Evolutionary conservation across 345 rosid species (phyloP), one percentile per base, ranked within the genome.

Genomic region (Cardamine occulta): DNA sequence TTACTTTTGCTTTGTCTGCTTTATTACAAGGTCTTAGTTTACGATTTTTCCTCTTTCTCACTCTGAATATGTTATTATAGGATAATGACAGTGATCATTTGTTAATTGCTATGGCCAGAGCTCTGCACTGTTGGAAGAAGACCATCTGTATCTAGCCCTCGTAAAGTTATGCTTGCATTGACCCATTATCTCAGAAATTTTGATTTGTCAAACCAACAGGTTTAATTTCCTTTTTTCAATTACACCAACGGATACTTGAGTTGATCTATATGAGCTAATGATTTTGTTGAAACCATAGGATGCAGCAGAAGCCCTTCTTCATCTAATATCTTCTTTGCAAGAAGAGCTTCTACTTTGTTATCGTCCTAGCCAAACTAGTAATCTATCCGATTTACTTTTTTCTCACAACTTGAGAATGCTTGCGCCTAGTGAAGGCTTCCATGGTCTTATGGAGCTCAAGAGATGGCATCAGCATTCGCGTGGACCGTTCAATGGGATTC

Each of bases 241-340:
- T n/a, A 8, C 12, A 23, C 6, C n/a, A 10, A 42, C 2, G 6
- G 4, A 15, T 54, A 28, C 12, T 47, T 45, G 34, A 39, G 34
- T 17, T 59, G 4, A 17, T 39, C 11, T 24, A 2, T 35, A 35
- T 42, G 31, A 72, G 81, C 63, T 66, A 24, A 67, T 66, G 51
- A 48, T 54, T 49, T 56, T 66, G 35, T 74, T 78, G 54, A 11
- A 66, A 51, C 35, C 42, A 42, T 79, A 94, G 98, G 97, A 94
- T 84, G 96, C 97, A 49, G 90, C 85, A 23, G 97, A 94, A 88
- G 98, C 97, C 19, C 82, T 94, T 77, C 91, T 88, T 84, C 95
- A 86, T 82, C 83, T 94, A 12, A 77, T 88, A 29, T 86, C 89
- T 42, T 89, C 95, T 66, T 72, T 94, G 79, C 88, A 93, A 82